Conservation (phyloP, 83 land plant genomes). For the Picea mariana region DNA sequence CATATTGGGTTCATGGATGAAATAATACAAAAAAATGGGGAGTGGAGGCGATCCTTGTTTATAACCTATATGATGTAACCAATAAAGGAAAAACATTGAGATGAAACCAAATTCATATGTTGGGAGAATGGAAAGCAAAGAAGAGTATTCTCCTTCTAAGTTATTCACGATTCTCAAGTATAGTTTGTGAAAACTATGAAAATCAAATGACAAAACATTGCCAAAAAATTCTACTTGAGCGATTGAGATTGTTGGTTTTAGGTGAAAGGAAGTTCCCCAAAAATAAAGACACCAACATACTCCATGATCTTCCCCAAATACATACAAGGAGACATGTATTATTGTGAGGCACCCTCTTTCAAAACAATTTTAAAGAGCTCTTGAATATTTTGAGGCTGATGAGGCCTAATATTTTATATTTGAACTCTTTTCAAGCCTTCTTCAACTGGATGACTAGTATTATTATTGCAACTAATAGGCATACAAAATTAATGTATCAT, state of each 20-base stretch:
- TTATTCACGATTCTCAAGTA: no score
- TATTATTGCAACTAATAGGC: no score
- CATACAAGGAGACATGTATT: no score
- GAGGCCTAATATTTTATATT: no score
- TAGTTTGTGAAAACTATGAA: conserved; percentile 49
- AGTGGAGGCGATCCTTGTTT: conserved; percentile 53
- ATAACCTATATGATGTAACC: no score
- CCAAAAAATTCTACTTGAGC: conserved; percentile 45
- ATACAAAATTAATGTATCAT: no score
- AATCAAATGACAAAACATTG: conserved; percentile 26
- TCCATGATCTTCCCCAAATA: no score
- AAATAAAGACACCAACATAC: conserved; percentile 62
- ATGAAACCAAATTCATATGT: conserved; percentile 42
- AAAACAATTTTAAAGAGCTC: no score
- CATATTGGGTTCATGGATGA: conserved; percentile 70
- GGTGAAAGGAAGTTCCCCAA: conserved; percentile 85
- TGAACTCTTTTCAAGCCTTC: no score
- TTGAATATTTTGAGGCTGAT: no score
- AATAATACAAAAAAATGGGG: conserved; percentile 65
- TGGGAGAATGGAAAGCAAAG: conserved; percentile 47
- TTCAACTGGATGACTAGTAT: no score
- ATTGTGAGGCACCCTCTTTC: no score
- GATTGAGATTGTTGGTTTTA: conserved; percentile 61
- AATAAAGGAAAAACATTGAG: conserved; percentile 37
- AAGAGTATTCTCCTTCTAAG: conserved; percentile 66